Conservation (phyloP, 495 filamentous ascomycete species). For the Aeminium ludgeri region DNA sequence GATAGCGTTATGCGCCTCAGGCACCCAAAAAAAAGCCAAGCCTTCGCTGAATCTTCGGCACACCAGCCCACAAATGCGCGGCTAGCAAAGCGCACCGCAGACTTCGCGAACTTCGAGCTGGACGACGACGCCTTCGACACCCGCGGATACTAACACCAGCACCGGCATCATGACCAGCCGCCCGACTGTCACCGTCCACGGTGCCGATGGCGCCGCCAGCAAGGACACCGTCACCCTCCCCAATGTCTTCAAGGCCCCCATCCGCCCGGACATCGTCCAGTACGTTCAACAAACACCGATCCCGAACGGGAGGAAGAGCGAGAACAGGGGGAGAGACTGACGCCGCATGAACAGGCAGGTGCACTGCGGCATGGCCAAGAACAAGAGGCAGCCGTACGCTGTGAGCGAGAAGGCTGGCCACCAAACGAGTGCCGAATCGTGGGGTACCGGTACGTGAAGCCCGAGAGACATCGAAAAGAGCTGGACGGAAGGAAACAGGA, state of each 20-base stretch:
- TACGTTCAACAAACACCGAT: constrained; percentile 26
- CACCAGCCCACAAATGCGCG: neutral
- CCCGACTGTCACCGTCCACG: constrained; percentile 88
- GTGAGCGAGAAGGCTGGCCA: constrained; percentile 99
- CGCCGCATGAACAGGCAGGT: constrained; percentile 40
- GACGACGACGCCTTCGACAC: neutral
- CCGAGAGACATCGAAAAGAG: neutral
- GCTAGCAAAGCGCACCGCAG: neutral
- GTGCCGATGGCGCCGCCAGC: constrained; percentile 78
- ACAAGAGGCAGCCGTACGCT: constrained; percentile 98
- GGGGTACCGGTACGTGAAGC: constrained; percentile 85
- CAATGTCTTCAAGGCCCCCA: constrained; percentile 84
- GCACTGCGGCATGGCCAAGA: constrained; percentile 98
- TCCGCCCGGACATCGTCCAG: constrained; percentile 98
- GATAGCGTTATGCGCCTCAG: too few relatives aligned
- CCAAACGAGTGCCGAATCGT: constrained; percentile 98
- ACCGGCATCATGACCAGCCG: constrained; percentile 62
- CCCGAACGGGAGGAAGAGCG: neutral
- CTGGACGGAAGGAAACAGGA: neutral
- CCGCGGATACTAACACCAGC: constrained; percentile 1
- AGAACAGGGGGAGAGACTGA: constrained; percentile 25
- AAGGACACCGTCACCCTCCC: constrained; percentile 77
- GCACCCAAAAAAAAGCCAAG: neutral
- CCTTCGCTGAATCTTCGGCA: neutral
- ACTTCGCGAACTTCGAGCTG: neutral